Conservation (phyloP, 2,329 filamentous ascomycete genomes). For the Arthrinium puccinioides region DNA sequence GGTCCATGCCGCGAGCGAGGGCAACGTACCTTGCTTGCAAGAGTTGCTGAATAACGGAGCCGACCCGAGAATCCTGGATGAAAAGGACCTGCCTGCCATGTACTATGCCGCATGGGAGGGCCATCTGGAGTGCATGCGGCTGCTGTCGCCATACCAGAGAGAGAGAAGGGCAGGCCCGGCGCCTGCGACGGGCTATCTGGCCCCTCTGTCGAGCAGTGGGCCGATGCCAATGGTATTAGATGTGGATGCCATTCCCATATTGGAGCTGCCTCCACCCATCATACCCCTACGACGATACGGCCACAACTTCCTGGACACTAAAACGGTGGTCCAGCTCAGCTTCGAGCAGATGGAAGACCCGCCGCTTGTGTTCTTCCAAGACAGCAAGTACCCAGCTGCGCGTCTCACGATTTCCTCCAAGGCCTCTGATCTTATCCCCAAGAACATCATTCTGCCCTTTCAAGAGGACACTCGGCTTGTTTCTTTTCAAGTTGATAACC, state of each 20-base stretch:
- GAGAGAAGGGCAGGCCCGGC: slow-evolving; percentile 34
- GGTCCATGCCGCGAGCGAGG: slow-evolving; percentile 93
- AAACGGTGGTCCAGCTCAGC: slow-evolving; percentile 88
- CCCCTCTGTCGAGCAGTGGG: slow-evolving; percentile 36
- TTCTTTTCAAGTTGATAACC: slow-evolving; percentile 91
- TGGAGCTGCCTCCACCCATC: slow-evolving; percentile 90
- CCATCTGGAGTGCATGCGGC: slow-evolving; percentile 86
- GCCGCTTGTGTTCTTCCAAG: slow-evolving; percentile 91
- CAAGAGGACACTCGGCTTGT: slow-evolving; percentile 92
- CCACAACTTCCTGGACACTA: slow-evolving; percentile 97
- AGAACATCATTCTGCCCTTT: slow-evolving; percentile 90
- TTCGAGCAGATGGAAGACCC: slow-evolving; percentile 71
- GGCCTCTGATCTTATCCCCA: slow-evolving; percentile 88
- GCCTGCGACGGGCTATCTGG: slow-evolving; percentile 29
- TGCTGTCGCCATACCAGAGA: slow-evolving; percentile 59
- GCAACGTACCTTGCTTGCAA: slow-evolving; percentile 81
- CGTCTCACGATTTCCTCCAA: slow-evolving; percentile 95
- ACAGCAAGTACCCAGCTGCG: slow-evolving; percentile 91
- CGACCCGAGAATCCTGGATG: slow-evolving; percentile 73
- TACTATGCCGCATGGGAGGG: slow-evolving; percentile 99
- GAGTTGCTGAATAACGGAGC: slow-evolving; percentile 74
- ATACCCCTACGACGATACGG: slow-evolving; percentile 92
- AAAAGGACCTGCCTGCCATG: slow-evolving; percentile 89
- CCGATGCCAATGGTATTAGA: slow-evolving; percentile 63
- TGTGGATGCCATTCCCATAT: slow-evolving; percentile 80